These are phyloP conservation scores for Naganishia liquefaciens DNA, from an alignment of 1,284 basidiomycete species.

Conservation along the genomic window DNA sequence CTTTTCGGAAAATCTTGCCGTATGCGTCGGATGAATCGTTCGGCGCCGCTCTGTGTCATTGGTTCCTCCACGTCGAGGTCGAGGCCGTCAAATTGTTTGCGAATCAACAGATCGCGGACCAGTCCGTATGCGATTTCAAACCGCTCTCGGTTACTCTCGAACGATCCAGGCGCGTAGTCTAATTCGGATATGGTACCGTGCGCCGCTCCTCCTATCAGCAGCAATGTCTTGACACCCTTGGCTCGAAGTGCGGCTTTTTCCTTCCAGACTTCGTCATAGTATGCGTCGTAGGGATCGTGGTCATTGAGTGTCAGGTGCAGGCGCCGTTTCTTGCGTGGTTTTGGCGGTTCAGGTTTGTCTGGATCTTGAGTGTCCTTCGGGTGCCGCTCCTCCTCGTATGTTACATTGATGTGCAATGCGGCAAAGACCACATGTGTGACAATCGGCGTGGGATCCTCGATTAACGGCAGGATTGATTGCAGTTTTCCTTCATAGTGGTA, in stretches of 20 bases:
- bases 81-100: conserved; percentile 22
- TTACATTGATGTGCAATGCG: conserved; percentile 21
- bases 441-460: conserved; percentile 12
- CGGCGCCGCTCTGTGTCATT: conserved; percentile 24
- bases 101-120: conserved; percentile 23
- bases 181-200: conserved; percentile 22
- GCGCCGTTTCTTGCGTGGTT: conserved; percentile 2
- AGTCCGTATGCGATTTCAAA: conserved; percentile 23
- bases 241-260: conserved; percentile 9
- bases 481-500: conserved; percentile 24
- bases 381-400: not conserved
- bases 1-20: conserved; percentile 23
- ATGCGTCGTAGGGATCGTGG: conserved; percentile 5
- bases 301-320: conserved; percentile 20
- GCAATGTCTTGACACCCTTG: conserved; percentile 21
- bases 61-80: conserved; percentile 26
- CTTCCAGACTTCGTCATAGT: conserved; percentile 22
- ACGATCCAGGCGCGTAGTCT: conserved; percentile 22
- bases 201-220: conserved; percentile 19
- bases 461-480: conserved; percentile 20
- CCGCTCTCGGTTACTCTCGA: conserved; percentile 17
- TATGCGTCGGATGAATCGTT: conserved; percentile 20
- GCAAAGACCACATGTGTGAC: conserved; percentile 25
- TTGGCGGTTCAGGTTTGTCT: conserved; percentile 1
- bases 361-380: not conserved